These are phyloP conservation scores for Chrysoporthe austroafricana DNA, from an alignment of 2,329 filamentous ascomycete species.

Conservation along the genomic window DNA sequence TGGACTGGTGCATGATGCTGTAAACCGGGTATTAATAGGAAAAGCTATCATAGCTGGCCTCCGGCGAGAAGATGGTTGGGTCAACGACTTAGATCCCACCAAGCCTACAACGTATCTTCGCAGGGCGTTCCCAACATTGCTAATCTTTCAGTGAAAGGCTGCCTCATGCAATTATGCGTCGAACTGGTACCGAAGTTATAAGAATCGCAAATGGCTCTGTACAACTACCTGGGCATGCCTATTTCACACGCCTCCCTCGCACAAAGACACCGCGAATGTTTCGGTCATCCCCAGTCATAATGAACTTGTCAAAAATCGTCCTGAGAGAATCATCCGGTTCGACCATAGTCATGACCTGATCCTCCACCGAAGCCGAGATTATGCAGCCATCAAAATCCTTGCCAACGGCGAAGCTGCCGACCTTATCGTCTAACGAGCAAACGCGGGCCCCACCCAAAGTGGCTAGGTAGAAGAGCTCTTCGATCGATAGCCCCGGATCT, in stretches of 20 bases:
- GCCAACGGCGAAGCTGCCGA: slow-evolving; percentile 61
- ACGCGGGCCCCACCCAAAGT: slow-evolving; percentile 65
- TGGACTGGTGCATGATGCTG: too few species aligned
- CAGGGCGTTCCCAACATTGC: too few species aligned
- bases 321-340: slow-evolving; percentile 52
- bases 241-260: slow-evolving; percentile 42
- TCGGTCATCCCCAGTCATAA: slow-evolving; percentile 68
- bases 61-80: too few species aligned
- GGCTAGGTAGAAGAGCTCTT: slow-evolving; percentile 62
- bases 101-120: too few species aligned
- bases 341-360: slow-evolving; percentile 55
- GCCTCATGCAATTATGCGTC: too few species aligned
- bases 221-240: not conserved
- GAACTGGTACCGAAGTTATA: not conserved
- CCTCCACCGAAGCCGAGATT: slow-evolving; percentile 45
- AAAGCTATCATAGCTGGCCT: too few species aligned
- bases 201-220: not conserved
- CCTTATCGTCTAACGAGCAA: slow-evolving; percentile 53
- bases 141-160: too few species aligned
- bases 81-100: too few species aligned
- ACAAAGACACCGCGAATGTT: slow-evolving; percentile 63
- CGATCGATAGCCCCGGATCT: slow-evolving; percentile 51
- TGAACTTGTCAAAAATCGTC: slow-evolving; percentile 63
- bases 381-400: slow-evolving; percentile 66
- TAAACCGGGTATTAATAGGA: too few species aligned